Percentiles rank a stretch among this genome's conserved stretches.
These are phyloP conservation scores for Scheffersomyces cryptocercus DNA, from an alignment of 1,139 yeast genomes.

Conservation along the genomic window DNA sequence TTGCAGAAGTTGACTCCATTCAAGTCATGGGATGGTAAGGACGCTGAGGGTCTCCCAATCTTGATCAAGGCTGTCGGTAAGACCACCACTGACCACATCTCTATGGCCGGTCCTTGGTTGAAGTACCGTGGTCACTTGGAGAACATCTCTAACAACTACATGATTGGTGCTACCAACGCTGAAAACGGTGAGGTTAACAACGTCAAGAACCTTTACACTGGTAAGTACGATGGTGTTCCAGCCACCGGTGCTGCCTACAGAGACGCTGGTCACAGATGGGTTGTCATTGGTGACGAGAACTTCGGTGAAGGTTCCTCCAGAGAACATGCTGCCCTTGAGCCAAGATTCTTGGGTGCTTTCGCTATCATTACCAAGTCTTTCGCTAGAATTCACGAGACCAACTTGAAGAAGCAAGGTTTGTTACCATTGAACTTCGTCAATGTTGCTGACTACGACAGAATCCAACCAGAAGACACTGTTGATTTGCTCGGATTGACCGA, in stretches of 20 bases:
- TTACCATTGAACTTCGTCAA: constrained; percentile 93
- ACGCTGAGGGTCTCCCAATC: constrained; percentile 84
- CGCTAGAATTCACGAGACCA: constrained; percentile 79
- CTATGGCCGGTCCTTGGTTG: constrained; percentile 99
- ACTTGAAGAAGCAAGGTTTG: constrained; percentile 46
- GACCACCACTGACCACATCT: constrained; percentile 98
- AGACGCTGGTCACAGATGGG: constrained; percentile 91
- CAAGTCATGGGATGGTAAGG: constrained; percentile 91
- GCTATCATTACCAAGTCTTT: constrained; percentile 96
- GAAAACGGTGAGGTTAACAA: constrained; percentile 95
- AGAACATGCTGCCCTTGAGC: constrained; percentile 99
- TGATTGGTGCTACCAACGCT: constrained; percentile 99
- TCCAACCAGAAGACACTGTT: constrained; percentile 85
- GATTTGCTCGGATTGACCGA: constrained; percentile 83
- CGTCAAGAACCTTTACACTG: constrained; percentile 87
- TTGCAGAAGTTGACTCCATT: constrained; percentile 52
- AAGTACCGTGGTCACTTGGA: constrained; percentile 99
- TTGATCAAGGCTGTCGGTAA: constrained; percentile 96
- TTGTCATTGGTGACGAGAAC: constrained; percentile 98
- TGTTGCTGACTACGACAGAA: constrained; percentile 90
- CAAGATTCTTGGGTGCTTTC: constrained; percentile 98
- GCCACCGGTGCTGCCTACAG: constrained; percentile 95
- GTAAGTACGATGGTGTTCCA: constrained; percentile 93
- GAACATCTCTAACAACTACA: constrained; percentile 97
- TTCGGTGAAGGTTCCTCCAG: constrained; percentile 99